Conservation (phyloP, 208 protist genomes). For the Angomonas deanei region DNA sequence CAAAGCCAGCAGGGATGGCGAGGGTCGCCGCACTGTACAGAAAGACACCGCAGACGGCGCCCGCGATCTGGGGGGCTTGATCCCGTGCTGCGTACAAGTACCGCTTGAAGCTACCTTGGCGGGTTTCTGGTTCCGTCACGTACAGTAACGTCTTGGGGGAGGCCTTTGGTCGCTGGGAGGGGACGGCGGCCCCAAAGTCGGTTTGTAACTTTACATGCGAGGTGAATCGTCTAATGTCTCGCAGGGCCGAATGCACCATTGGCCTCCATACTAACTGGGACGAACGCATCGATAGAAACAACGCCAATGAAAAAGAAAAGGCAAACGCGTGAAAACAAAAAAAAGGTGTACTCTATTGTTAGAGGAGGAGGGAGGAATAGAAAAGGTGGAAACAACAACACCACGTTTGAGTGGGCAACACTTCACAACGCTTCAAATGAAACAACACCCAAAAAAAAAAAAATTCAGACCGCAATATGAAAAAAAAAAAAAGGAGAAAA, state of each 20-base stretch:
- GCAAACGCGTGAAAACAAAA: constrained; percentile 28
- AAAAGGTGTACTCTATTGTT: neutral
- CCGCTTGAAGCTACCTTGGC: constrained; percentile 56
- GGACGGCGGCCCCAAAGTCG: constrained; percentile 61
- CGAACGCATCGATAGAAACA: constrained; percentile 15
- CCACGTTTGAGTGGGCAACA: too few species aligned
- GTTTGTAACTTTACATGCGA: constrained; percentile 52
- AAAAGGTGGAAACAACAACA: too few species aligned
- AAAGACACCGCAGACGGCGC: constrained; percentile 56
- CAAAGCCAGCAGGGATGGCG: constrained; percentile 77
- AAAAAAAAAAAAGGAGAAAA: constrained; percentile 8
- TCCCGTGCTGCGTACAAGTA: constrained; percentile 44
- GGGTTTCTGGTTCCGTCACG: constrained; percentile 46
- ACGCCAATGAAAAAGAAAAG: constrained; percentile 9
- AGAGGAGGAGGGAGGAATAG: neutral
- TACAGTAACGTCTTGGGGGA: constrained; percentile 38
- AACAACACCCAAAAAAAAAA: constrained; percentile 7
- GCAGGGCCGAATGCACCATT: constrained; percentile 11
- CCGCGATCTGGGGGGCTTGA: constrained; percentile 51
- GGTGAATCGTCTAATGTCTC: constrained; percentile 11
- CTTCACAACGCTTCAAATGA: neutral
- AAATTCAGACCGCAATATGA: neutral
- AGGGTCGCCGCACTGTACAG: constrained; percentile 79
- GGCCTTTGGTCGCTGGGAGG: constrained; percentile 55
- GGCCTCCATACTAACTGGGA: constrained; percentile 59